Base-by-base conservation (phyloP, 768 basidiomycete species). In the Agaricus blazei region DNA sequence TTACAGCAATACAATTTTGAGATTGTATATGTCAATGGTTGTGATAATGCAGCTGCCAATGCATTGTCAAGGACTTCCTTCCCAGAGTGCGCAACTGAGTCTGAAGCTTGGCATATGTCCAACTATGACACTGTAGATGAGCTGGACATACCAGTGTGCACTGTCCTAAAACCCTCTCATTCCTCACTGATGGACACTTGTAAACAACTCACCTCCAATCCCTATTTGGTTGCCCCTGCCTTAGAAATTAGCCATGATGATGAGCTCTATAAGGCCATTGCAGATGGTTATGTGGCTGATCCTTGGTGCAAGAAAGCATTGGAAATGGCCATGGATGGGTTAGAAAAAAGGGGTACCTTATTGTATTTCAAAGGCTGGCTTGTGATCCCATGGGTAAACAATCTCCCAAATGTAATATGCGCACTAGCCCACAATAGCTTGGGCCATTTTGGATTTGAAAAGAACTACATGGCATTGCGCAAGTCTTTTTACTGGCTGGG, bases 401-500 rank as follows among this genome's bases (percentile, higher is more conserved):
- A 68, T 59, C 56, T 62, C 3, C 54, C 64, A 0, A 59, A 67
- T 38, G 51, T 19, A 3, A 47, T 71, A 0, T 70, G 64, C 38
- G 63, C 60, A 0, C 50, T 71, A 2, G 68, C 65, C 0, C 73
- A 72, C 44, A 64, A 72, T 44, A 23, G 59, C 0, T 55, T 69
- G 0, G 68, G 70, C 0, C 71, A 75, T 60, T 73, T 75, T 48
- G 67, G 73, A 0, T 66, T 68, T 41, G 64, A 71, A 37, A 73
- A 77, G 43, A 54, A 60, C 0, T 72, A 70, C 44, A 60, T 48
- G 0, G 23, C 62, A 0, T 53, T 75, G 0, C 26, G 59, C 0
- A 48, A 59, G 0, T 58, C 64, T 0, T 74, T 65, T 42, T 74
- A 70, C 48, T 68, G 68, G 70, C 68, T 67, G 38, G 65, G 71